A percentile compares a stretch with the other conserved stretches of the same genome.
These are phyloP conservation scores for Herpetomonas samuelpessoai DNA, from an alignment of 208 protist genomes.

Conservation along the genomic window DNA sequence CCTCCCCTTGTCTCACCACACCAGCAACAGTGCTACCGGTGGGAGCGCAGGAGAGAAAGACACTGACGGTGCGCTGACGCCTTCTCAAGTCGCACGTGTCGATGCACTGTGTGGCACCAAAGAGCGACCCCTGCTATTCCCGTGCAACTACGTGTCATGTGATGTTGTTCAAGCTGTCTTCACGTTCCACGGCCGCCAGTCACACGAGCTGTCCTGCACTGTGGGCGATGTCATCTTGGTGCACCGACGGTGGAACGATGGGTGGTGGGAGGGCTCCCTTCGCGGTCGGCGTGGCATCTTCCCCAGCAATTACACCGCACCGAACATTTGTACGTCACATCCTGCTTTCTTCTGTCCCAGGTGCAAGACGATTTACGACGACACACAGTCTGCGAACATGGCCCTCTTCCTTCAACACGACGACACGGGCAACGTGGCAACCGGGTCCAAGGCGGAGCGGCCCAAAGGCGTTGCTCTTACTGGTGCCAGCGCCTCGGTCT, in stretches of 20 bases:
- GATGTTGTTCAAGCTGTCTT: slow-evolving; percentile 62
- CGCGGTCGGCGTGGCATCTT: slow-evolving; percentile 70
- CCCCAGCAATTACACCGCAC: slow-evolving; percentile 82
- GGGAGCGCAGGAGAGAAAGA: no score
- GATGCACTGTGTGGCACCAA: no score
- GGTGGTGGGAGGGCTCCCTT: slow-evolving; percentile 85
- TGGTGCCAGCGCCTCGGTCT: no score
- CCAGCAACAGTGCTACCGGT: no score
- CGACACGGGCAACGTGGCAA: no score
- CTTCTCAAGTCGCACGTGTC: no score
- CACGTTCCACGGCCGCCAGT: slow-evolving; percentile 35
- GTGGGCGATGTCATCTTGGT: slow-evolving; percentile 65
- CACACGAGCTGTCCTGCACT: slow-evolving; percentile 41
- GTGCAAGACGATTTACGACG: slow-evolving; percentile 42
- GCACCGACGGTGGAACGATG: slow-evolving; percentile 84
- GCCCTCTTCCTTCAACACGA: no score
- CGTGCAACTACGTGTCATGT: slow-evolving; percentile 71
- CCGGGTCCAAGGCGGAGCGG: no score
- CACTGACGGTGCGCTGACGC: no score
- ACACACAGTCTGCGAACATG: slow-evolving; percentile 12
- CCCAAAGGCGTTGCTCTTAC: no score
- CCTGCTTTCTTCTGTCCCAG: slow-evolving; percentile 64
- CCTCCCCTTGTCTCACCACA: no score
- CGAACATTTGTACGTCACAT: slow-evolving; percentile 49
- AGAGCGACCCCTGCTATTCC: no score